A percentile compares a stretch with the other conserved stretches of the same genome.
Evolutionary conservation across 2,329 filamentous ascomycete genomes (phyloP).

Genomic region (Botrytis elliptica): DNA sequence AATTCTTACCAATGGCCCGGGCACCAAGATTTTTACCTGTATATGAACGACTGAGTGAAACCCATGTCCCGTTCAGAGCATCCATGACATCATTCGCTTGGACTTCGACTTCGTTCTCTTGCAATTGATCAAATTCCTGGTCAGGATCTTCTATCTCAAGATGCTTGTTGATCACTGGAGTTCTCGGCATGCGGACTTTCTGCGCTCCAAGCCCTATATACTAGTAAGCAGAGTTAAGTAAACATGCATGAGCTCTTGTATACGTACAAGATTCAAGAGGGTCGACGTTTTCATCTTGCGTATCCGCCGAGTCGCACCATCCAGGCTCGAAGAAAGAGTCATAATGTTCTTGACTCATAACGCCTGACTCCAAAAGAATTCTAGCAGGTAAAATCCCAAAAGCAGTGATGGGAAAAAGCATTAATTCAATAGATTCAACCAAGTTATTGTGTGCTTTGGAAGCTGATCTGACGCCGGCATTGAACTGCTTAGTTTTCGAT

Average conservation of each 20-base stretch:
- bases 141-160: conserved; percentile 36
- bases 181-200: conserved; percentile 29
- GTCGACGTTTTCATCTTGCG: background rate
- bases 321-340: conserved; percentile 56
- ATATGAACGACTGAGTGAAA: conserved; percentile 30
- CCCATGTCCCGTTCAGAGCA: conserved; percentile 30
- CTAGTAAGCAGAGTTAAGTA: conserved; percentile 8
- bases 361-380: conserved; percentile 51
- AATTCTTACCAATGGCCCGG: conserved; percentile 19
- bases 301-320: conserved; percentile 29
- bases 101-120: conserved; percentile 29
- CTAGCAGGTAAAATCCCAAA: conserved; percentile 52
- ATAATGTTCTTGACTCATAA: conserved; percentile 64
- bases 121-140: conserved; percentile 34
- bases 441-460: background rate
- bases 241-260: background rate
- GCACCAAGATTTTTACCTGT: conserved; percentile 30
- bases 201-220: conserved; percentile 32
- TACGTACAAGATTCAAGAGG: conserved; percentile 29
- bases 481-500: conserved; percentile 29
- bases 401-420: conserved; percentile 19
- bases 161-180: conserved; percentile 31
- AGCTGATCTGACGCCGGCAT: background rate
- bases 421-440: background rate
- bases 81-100: conserved; percentile 30